Evolutionary conservation across 2,329 filamentous ascomycete species (phyloP).

Genomic region (Botrytis aclada): DNA sequence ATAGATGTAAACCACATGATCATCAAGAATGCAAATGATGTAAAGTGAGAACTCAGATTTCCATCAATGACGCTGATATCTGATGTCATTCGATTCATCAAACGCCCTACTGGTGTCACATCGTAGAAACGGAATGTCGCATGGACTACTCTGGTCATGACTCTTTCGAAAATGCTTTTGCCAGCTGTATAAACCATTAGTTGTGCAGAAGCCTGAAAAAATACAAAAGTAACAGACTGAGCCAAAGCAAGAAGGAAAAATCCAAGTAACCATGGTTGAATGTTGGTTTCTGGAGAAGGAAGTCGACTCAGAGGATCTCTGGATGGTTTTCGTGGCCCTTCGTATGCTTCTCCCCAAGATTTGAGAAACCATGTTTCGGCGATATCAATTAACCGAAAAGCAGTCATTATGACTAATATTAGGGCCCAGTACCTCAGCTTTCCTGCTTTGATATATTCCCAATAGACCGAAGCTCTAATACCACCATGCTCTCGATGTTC

Average conservation of each 20-base stretch:
- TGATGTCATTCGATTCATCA: constrained; percentile 90
- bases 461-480: constrained; percentile 74
- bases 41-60: constrained; percentile 73
- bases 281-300: constrained; percentile 64
- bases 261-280: constrained; percentile 69
- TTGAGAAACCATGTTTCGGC: constrained; percentile 79
- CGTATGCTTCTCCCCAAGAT: constrained; percentile 78
- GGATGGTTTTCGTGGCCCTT: constrained; percentile 35
- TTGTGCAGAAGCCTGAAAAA: constrained; percentile 66
- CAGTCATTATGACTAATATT: constrained; percentile 58
- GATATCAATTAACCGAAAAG: constrained; percentile 63
- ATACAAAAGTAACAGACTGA: constrained; percentile 57
- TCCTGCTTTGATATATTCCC: constrained; percentile 81
- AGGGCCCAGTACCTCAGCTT: constrained; percentile 69
- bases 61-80: constrained; percentile 90
- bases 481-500: constrained; percentile 72
- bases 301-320: constrained; percentile 48
- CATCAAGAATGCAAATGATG: constrained; percentile 64
- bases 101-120: constrained; percentile 78
- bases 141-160: constrained; percentile 69
- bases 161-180: constrained; percentile 68
- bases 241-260: constrained; percentile 64
- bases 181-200: constrained; percentile 78
- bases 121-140: constrained; percentile 91
- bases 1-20: constrained; percentile 73